A percentile compares a stretch with the other conserved stretches of the same genome.
phyloP scores from a whole-genome alignment of 2,329 filamentous ascomycete species.

The Pseudogymnoascus sp. region DNA sequence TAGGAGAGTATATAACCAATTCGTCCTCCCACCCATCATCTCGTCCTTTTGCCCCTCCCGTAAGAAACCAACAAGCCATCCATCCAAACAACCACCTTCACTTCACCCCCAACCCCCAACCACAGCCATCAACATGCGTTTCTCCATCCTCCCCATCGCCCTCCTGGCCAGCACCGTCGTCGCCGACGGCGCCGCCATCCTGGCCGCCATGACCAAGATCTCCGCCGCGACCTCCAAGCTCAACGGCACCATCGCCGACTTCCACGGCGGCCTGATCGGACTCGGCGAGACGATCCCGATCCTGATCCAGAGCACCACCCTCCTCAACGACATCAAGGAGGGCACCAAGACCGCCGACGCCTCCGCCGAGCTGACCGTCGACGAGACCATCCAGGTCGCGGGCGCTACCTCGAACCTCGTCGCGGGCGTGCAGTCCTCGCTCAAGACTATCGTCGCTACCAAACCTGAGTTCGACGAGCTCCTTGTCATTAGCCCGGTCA shows the following conservation, averaged over 20 bases:
- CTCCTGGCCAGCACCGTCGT: constrained; percentile 17
- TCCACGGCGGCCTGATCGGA: constrained; percentile 12
- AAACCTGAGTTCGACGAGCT: constrained; percentile 40
- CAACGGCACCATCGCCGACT: constrained; percentile 16
- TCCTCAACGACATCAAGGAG: constrained; percentile 35
- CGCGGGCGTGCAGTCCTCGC: constrained; percentile 10
- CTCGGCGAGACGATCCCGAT: constrained; percentile 29
- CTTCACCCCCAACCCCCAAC: background rate
- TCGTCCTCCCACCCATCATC: background rate
- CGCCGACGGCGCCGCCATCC: constrained; percentile 20
- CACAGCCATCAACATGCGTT: constrained; percentile 15
- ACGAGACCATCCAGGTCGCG: constrained; percentile 34
- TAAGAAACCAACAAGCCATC: background rate
- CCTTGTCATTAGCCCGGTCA: constrained; percentile 34
- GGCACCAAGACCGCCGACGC: constrained; percentile 32
- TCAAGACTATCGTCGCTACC: constrained; percentile 17
- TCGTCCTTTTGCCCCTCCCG: background rate
- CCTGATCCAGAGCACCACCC: constrained; percentile 31
- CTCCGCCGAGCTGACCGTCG: constrained; percentile 33
- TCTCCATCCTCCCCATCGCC: constrained; percentile 14
- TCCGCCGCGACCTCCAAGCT: constrained; percentile 17
- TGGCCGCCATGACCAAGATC: constrained; percentile 19
- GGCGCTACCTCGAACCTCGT: constrained; percentile 23
- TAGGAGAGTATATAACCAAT: background rate
- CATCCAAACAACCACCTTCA: background rate